phyloP scores from a whole-genome alignment of 305 asterid species.

The Fraxinus nigra region DNA sequence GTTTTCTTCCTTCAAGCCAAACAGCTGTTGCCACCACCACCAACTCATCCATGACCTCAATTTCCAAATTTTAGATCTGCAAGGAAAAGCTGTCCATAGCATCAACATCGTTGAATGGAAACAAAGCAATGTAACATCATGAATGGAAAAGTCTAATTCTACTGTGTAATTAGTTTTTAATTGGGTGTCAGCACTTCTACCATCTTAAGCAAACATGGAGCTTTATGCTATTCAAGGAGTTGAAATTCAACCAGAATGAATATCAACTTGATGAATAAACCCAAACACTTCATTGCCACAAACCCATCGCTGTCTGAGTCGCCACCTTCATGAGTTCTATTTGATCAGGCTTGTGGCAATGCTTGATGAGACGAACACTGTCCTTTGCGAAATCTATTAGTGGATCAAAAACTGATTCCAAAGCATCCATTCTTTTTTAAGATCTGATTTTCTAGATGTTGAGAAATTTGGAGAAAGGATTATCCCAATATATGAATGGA shows the following conservation, averaged over 20 bases:
- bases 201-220: background rate
- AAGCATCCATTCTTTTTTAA: conserved; percentile 49
- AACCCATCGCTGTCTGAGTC: conserved; percentile 69
- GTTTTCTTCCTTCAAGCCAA: background rate
- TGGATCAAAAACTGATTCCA: conserved; percentile 85
- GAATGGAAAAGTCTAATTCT: background rate
- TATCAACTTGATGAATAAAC: conserved; percentile 66
- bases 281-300: conserved; percentile 73
- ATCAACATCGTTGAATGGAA: background rate
- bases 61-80: background rate
- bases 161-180: background rate
- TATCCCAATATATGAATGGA: background rate
- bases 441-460: conserved; percentile 25
- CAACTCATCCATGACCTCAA: background rate
- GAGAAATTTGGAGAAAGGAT: background rate
- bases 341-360: conserved; percentile 93
- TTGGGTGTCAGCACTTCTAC: background rate
- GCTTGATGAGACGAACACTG: conserved; percentile 77
- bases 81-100: background rate
- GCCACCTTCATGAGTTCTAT: conserved; percentile 76
- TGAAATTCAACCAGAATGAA: conserved; percentile 32
- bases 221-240: background rate
- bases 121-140: background rate
- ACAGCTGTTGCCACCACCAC: background rate
- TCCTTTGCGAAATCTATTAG: conserved; percentile 79